phyloP scores from a whole-genome alignment of 495 filamentous ascomycete genomes.

The Bryoglossum gracile region DNA sequence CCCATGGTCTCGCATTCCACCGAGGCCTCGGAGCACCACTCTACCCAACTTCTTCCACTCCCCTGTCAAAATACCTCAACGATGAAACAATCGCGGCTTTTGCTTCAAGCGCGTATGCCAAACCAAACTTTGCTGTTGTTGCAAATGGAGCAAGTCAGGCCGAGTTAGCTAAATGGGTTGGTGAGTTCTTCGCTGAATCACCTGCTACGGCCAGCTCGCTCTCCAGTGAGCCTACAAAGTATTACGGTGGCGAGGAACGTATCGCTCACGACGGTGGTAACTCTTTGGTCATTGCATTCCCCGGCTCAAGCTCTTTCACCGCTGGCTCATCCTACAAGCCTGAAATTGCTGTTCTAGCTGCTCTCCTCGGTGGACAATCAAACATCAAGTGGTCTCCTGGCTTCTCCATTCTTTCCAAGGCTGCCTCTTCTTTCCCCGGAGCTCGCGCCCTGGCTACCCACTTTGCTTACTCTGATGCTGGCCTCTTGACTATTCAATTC shows the following conservation, averaged over 20 bases:
- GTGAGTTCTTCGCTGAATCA: conserved; percentile 72
- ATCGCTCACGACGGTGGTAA: conserved; percentile 66
- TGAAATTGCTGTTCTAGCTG: conserved; percentile 80
- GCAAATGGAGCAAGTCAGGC: conserved; percentile 74
- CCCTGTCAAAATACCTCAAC: conserved; percentile 70
- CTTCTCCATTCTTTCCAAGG: conserved; percentile 82
- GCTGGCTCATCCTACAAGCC: conserved; percentile 70
- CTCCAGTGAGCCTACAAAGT: conserved; percentile 55
- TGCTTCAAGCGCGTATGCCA: conserved; percentile 69
- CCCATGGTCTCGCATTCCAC: conserved; percentile 89
- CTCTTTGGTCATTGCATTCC: conserved; percentile 83
- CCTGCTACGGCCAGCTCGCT: conserved; percentile 28
- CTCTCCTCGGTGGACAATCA: conserved; percentile 83
- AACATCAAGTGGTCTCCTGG: conserved; percentile 94
- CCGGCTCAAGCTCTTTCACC: conserved; percentile 70
- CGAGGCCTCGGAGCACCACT: conserved; percentile 74
- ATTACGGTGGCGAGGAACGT: conserved; percentile 91
- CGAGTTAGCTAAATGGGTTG: conserved; percentile 83
- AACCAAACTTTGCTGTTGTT: conserved; percentile 84
- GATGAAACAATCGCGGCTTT: conserved; percentile 62
- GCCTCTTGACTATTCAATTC: conserved; percentile 76
- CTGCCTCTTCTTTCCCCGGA: conserved; percentile 55
- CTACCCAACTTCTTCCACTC: conserved; percentile 59
- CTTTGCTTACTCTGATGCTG: conserved; percentile 86
- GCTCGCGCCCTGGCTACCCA: conserved; percentile 63